A percentile compares a stretch with the other conserved stretches of the same genome.
phyloP scores from a whole-genome alignment of 2,329 filamentous ascomycete genomes.

The Lachnellula suecica region DNA sequence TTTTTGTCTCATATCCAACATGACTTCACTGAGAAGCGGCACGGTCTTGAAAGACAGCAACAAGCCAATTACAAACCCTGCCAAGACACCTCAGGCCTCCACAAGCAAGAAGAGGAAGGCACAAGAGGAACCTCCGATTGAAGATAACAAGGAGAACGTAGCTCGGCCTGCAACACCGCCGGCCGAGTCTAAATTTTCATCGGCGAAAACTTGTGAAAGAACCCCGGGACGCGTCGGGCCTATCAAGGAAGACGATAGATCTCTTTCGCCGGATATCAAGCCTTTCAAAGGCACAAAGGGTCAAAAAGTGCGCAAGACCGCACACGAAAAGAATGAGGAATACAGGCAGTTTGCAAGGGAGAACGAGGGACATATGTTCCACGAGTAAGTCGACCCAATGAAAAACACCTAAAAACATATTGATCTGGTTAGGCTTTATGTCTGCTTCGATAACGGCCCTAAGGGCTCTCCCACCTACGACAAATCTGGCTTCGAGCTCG shows the following conservation, averaged over 20 bases:
- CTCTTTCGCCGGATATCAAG: background rate
- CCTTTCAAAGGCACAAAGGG: slow-evolving; percentile 4
- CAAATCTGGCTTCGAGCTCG: slow-evolving; percentile 40
- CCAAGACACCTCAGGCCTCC: background rate
- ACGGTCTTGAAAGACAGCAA: background rate
- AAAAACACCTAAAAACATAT: background rate
- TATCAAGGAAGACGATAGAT: background rate
- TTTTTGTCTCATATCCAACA: background rate
- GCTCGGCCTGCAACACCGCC: background rate
- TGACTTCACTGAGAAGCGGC: background rate
- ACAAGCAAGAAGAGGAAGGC: background rate
- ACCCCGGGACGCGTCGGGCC: slow-evolving; percentile 2
- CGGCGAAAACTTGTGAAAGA: background rate
- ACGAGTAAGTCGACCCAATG: background rate
- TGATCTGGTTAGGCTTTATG: slow-evolving; percentile 34
- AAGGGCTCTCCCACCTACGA: slow-evolving; percentile 34
- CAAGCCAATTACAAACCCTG: background rate
- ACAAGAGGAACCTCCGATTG: background rate
- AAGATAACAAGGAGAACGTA: background rate
- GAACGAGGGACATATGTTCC: background rate
- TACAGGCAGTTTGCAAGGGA: background rate
- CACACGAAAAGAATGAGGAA: background rate
- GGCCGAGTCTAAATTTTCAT: background rate
- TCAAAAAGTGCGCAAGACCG: slow-evolving; percentile 1
- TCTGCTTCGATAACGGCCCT: slow-evolving; percentile 43